These are phyloP conservation scores for Anastatica hierochuntica DNA, from an alignment of 345 rosid species.

Conservation along the genomic window DNA sequence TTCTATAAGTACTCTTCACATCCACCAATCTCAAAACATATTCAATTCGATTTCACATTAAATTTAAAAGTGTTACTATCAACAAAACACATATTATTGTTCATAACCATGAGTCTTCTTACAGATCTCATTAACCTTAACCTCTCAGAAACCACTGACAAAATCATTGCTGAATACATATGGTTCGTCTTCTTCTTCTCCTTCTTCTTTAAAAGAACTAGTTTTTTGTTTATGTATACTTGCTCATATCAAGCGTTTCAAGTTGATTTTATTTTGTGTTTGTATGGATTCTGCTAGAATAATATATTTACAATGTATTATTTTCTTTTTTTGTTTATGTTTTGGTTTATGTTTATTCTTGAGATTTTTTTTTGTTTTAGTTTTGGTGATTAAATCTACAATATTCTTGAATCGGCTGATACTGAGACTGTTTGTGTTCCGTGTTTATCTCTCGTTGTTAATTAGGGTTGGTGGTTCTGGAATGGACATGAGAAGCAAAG, in stretches of 20 bases:
- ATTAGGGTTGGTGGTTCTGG: constrained; percentile 80
- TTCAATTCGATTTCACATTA: not conserved
- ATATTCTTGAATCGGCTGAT: too few species aligned
- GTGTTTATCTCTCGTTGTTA: not conserved
- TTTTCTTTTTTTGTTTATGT: not conserved
- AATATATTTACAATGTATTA: not conserved
- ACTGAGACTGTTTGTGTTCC: not conserved
- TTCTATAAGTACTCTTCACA: constrained; percentile 19
- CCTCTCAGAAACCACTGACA: constrained; percentile 61
- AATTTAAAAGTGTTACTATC: not conserved
- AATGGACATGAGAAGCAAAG: constrained; percentile 80
- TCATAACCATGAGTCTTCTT: constrained; percentile 47
- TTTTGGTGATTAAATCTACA: not conserved
- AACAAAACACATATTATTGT: not conserved
- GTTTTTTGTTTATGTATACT: not conserved
- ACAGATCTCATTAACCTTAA: constrained; percentile 71
- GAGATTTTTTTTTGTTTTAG: not conserved
- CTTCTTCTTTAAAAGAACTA: not conserved
- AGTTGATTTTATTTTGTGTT: too few species aligned
- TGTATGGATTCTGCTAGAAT: constrained; percentile 6
- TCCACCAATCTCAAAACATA: constrained; percentile 15
- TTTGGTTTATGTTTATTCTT: not conserved
- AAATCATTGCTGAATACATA: constrained; percentile 86
- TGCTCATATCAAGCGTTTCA: not conserved
- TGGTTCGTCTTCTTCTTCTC: constrained; percentile 41